phyloP scores from a whole-genome alignment of 768 basidiomycete genomes.

The Hypholoma sublateritium region DNA sequence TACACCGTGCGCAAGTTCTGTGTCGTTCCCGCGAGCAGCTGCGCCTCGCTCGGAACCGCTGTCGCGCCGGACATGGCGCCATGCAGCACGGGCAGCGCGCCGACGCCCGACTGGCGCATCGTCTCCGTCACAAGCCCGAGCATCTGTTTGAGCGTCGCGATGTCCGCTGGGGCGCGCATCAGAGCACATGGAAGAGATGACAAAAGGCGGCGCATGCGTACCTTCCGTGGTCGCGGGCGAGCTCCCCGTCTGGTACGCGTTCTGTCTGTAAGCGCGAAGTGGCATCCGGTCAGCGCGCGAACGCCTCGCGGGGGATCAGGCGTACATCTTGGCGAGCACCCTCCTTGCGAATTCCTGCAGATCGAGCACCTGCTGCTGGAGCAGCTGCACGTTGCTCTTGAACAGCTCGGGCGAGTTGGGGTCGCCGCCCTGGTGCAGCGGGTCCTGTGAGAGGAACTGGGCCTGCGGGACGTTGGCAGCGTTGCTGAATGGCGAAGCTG shows the following conservation, averaged over 20 bases:
- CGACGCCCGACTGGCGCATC: conserved; percentile 61
- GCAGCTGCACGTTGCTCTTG: conserved; percentile 52
- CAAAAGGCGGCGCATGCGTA: conserved; percentile 19
- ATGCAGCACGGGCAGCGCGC: conserved; percentile 54
- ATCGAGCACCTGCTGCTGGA: conserved; percentile 47
- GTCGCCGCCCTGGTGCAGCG: conserved; percentile 39
- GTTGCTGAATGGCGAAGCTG: conserved; percentile 28
- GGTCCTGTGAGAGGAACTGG: conserved; percentile 11
- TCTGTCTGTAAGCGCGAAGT: conserved; percentile 28
- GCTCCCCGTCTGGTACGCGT: conserved; percentile 57
- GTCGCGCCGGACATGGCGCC: conserved; percentile 15
- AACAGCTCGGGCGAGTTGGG: conserved; percentile 63
- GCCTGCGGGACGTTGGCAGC: neutral
- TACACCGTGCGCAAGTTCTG: conserved; percentile 45
- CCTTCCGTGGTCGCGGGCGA: conserved; percentile 58
- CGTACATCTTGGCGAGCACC: conserved; percentile 56
- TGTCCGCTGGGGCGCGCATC: conserved; percentile 38
- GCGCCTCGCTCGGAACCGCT: conserved; percentile 40
- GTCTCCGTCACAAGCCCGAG: conserved; percentile 45
- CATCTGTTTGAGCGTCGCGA: conserved; percentile 51
- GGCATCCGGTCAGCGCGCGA: neutral
- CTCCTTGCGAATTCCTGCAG: conserved; percentile 49
- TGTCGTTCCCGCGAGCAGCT: conserved; percentile 42
- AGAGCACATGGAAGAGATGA: neutral
- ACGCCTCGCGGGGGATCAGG: neutral